phyloP scores from a whole-genome alignment of 495 filamentous ascomycete species.

The Penicillium dipodomyicola region DNA sequence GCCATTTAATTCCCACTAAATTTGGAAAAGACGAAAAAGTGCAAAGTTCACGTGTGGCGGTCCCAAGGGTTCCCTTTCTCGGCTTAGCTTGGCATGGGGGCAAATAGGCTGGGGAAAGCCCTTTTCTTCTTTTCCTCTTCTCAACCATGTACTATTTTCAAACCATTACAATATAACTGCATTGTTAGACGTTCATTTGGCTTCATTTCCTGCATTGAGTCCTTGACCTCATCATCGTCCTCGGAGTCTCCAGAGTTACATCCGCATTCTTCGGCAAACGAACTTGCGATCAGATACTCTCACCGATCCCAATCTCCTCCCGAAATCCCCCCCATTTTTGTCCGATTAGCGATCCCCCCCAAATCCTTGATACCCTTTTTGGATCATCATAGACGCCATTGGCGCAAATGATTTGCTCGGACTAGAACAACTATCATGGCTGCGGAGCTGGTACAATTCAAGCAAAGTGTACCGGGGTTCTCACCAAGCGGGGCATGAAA shows the following conservation, averaged over 20 bases:
- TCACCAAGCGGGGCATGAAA: constrained; percentile 8
- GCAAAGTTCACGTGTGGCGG: constrained; percentile 8
- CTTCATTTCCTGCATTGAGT: background rate
- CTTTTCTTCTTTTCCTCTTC: background rate
- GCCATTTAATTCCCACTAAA: background rate
- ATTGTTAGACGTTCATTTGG: background rate
- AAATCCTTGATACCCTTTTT: background rate
- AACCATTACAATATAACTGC: background rate
- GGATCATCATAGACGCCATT: background rate
- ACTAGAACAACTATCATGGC: constrained; percentile 19
- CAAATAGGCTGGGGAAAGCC: background rate
- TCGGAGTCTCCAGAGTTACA: constrained; percentile 10
- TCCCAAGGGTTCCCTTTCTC: constrained; percentile 8
- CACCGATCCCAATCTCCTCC: background rate
- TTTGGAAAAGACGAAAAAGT: background rate
- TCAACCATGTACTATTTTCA: background rate
- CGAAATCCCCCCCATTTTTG: background rate
- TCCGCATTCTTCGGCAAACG: constrained; percentile 13
- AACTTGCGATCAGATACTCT: constrained; percentile 7
- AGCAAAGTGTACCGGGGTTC: constrained; percentile 10
- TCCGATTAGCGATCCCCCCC: background rate
- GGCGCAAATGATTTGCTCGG: constrained; percentile 10
- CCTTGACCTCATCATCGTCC: background rate
- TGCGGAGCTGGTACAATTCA: constrained; percentile 10
- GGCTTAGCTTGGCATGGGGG: constrained; percentile 9